Conservation (phyloP, 2,329 filamentous ascomycete genomes). For the Ophiostoma fasciatum region DNA sequence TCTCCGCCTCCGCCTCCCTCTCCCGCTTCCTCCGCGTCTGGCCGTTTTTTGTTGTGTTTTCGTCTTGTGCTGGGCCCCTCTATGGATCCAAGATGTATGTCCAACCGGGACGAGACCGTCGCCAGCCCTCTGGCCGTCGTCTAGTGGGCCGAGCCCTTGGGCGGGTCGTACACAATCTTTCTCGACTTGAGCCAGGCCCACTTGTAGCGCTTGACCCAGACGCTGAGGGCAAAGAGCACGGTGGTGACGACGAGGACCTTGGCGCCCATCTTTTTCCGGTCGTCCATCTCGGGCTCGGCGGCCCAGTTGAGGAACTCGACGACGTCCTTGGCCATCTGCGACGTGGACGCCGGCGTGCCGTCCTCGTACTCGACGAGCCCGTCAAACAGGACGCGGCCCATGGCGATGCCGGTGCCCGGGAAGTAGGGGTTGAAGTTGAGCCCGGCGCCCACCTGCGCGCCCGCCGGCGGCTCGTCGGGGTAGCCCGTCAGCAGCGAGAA, state of each 20-base stretch:
- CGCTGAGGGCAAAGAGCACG: constrained; percentile 68
- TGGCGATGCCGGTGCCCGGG: constrained; percentile 95
- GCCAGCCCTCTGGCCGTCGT: no score
- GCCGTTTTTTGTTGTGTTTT: no score
- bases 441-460: constrained; percentile 68
- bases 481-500: constrained; percentile 95
- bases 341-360: constrained; percentile 81
- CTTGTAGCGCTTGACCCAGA: constrained; percentile 99
- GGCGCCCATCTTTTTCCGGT: constrained; percentile 98
- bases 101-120: no score
- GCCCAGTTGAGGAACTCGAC: constrained; percentile 99
- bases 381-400: constrained; percentile 97
- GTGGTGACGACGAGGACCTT: constrained; percentile 77
- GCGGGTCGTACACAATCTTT: constrained; percentile 80
- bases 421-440: constrained; percentile 99
- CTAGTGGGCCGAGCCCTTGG: constrained; percentile 31
- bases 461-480: constrained; percentile 87
- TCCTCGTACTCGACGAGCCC: constrained; percentile 98
- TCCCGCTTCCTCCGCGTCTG: no score
- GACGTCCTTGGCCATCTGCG: constrained; percentile 99
- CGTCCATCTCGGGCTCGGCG: constrained; percentile 97
- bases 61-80: no score
- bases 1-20: no score
- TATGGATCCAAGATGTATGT: no score
- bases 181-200: constrained; percentile 93